These are phyloP conservation scores for Protomyces inouyei DNA, from an alignment of 1,139 yeast species.

Conservation along the genomic window DNA sequence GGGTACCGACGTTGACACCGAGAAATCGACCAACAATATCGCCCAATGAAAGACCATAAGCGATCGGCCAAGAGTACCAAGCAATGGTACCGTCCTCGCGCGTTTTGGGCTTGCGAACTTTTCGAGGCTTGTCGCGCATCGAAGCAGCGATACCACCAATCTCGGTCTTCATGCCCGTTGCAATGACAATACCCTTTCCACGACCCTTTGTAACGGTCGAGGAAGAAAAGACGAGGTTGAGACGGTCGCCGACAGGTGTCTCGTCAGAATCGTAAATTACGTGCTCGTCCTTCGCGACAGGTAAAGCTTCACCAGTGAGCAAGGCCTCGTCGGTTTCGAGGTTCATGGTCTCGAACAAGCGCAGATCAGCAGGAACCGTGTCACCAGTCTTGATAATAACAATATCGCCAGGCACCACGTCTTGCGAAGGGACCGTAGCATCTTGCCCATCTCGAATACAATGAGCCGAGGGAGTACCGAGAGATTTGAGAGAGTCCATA, in stretches of 20 bases:
- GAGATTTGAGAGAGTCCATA: slow-evolving; percentile 66
- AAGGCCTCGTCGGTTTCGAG: slow-evolving; percentile 78
- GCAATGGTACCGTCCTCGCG: slow-evolving; percentile 18
- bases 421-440: slow-evolving; percentile 56
- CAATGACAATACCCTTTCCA: slow-evolving; percentile 59
- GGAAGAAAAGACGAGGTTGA: slow-evolving; percentile 68
- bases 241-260: slow-evolving; percentile 69
- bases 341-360: slow-evolving; percentile 58
- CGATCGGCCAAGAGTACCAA: slow-evolving; percentile 27
- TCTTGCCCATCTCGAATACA: slow-evolving; percentile 63
- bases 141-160: slow-evolving; percentile 73
- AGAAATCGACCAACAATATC: slow-evolving; percentile 30
- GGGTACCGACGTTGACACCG: slow-evolving; percentile 54
- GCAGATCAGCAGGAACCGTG: slow-evolving; percentile 71
- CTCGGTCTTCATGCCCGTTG: slow-evolving; percentile 68
- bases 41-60: slow-evolving; percentile 22
- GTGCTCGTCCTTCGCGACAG: slow-evolving; percentile 55
- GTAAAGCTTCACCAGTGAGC: slow-evolving; percentile 75
- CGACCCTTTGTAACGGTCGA: slow-evolving; percentile 72
- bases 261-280: slow-evolving; percentile 44
- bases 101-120: slow-evolving; percentile 10
- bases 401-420: slow-evolving; percentile 75
- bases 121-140: slow-evolving; percentile 24
- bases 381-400: slow-evolving; percentile 67
- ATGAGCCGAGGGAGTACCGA: slow-evolving; percentile 69